phyloP scores from a whole-genome alignment of 73 alveolate genomes.

The Symbiodinium natans region DNA sequence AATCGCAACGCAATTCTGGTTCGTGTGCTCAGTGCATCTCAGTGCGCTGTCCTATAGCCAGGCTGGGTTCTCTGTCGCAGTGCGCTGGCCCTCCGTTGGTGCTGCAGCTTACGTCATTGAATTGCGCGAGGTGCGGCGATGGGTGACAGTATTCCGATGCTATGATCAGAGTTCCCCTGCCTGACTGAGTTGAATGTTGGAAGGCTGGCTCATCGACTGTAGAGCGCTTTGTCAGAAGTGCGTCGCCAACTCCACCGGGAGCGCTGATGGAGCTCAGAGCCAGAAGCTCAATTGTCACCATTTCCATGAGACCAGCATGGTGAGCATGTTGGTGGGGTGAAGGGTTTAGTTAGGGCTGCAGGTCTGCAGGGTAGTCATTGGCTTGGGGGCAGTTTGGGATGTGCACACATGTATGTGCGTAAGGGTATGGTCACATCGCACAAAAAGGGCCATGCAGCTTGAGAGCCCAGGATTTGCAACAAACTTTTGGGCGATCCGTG shows the following conservation, averaged over 20 bases:
- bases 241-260: constrained; percentile 60
- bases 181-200: neutral
- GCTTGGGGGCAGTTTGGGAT: neutral
- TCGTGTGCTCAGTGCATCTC: neutral
- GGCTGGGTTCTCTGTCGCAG: constrained; percentile 76
- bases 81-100: constrained; percentile 85
- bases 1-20: neutral
- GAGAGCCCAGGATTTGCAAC: neutral
- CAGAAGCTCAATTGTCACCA: neutral
- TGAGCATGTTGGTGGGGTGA: neutral
- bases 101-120: constrained; percentile 62
- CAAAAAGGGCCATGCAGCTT: neutral
- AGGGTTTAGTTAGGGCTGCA: neutral
- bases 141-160: neutral
- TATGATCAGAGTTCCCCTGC: neutral
- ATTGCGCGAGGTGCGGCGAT: constrained; percentile 25
- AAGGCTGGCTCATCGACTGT: constrained; percentile 55
- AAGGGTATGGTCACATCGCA: neutral
- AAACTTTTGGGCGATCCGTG: no score
- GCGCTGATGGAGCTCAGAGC: constrained; percentile 56
- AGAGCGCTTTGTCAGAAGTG: constrained; percentile 57
- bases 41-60: neutral
- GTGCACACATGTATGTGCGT: neutral
- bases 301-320: no score
- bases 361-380: neutral